phyloP scores from a whole-genome alignment of 2,329 filamentous ascomycete species.

The Diaporthe amygdali region DNA sequence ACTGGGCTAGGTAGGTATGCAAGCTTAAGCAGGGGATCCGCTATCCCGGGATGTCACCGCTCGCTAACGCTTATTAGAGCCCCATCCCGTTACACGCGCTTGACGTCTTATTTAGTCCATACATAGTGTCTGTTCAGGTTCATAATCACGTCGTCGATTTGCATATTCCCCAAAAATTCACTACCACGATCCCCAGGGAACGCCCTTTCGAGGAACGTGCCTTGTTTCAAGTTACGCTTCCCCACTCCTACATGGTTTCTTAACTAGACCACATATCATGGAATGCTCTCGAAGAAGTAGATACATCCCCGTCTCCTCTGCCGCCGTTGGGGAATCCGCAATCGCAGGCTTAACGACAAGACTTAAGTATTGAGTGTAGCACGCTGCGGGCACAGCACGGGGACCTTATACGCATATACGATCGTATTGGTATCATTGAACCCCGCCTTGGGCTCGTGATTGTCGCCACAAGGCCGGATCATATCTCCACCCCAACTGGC shows the following conservation, averaged over 20 bases:
- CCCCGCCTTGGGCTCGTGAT: background rate
- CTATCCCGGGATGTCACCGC: background rate
- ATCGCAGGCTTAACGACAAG: background rate
- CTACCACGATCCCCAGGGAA: background rate
- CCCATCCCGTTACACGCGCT: background rate
- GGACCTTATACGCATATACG: background rate
- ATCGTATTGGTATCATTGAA: background rate
- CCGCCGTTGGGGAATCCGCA: background rate
- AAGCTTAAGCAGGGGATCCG: background rate
- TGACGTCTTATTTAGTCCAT: background rate
- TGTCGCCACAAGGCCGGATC: background rate
- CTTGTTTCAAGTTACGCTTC: too few species aligned
- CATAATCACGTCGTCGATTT: too few species aligned
- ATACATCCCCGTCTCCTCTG: too few species aligned
- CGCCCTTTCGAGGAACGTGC: too few species aligned
- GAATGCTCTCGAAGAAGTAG: background rate
- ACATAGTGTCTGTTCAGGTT: too few species aligned
- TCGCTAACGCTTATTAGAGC: background rate
- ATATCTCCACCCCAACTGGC: background rate
- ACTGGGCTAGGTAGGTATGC: too few species aligned
- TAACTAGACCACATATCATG: background rate
- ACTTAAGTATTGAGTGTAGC: background rate
- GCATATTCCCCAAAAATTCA: background rate
- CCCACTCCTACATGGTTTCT: background rate
- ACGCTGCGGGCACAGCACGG: background rate